phyloP scores from a whole-genome alignment of 129 eudicot genomes.

The Artemisia tridentata region DNA sequence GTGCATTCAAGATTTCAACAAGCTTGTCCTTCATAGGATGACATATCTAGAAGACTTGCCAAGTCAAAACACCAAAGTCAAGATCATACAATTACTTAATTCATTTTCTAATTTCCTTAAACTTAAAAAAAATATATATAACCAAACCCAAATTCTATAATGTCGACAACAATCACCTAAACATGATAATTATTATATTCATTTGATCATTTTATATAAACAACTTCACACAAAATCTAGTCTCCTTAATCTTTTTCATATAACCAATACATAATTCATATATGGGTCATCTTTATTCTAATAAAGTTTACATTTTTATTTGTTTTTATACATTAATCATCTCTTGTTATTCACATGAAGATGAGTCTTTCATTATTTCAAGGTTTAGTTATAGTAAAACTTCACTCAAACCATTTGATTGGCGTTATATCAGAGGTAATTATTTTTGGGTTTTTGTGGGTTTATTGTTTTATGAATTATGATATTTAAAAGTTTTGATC shows the following conservation, averaged over 20 bases:
- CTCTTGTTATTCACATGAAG: conserved; percentile 25
- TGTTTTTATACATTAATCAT: not conserved
- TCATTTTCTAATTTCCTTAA: not conserved
- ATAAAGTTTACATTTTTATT: conserved; percentile 28
- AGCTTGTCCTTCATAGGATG: not conserved
- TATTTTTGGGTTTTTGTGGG: not conserved
- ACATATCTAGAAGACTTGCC: not conserved
- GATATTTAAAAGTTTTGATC: not conserved
- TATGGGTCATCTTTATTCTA: conserved; percentile 38
- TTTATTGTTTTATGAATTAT: conserved; percentile 8
- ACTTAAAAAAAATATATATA: not conserved
- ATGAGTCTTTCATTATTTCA: conserved; percentile 55
- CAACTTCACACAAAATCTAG: not conserved
- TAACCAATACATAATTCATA: conserved; percentile 27
- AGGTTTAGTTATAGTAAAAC: conserved; percentile 65
- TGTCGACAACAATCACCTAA: not conserved
- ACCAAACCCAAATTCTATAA: conserved; percentile 2
- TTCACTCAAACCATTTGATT: conserved; percentile 66
- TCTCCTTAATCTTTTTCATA: not conserved
- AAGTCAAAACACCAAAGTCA: not conserved
- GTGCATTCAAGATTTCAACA: no score
- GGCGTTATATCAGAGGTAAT: conserved; percentile 90
- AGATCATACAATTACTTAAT: not conserved
- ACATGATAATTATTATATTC: not conserved
- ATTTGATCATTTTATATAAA: not conserved